Evolutionary conservation across 331 rosid species (phyloP).

Genomic region (Phaseolus coccineus): DNA sequence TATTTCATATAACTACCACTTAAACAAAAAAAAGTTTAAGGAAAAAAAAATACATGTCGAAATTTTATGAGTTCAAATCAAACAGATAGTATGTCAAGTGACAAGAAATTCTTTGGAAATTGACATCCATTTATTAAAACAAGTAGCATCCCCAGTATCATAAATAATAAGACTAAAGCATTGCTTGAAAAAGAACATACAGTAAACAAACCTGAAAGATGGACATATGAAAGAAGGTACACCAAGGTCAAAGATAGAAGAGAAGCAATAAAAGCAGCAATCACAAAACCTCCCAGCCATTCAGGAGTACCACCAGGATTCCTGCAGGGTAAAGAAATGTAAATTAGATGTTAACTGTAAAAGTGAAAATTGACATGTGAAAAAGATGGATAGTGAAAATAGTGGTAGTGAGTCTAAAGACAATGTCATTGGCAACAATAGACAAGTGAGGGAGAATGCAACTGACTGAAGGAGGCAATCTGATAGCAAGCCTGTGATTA

Average conservation of each 20-base stretch:
- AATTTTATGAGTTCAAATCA: not conserved
- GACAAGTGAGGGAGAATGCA: slow-evolving; percentile 13
- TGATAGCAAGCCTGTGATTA: not conserved
- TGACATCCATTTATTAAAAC: slow-evolving; percentile 18
- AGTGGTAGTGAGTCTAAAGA: slow-evolving; percentile 16
- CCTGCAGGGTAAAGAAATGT: slow-evolving; percentile 59
- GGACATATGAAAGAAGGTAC: slow-evolving; percentile 90
- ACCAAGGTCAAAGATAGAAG: slow-evolving; percentile 77
- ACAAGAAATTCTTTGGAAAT: slow-evolving; percentile 1
- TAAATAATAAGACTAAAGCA: slow-evolving; percentile 14
- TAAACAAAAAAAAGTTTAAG: not conserved
- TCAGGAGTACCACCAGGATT: slow-evolving; percentile 88
- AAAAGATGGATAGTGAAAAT: slow-evolving; percentile 28
- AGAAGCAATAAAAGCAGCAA: slow-evolving; percentile 70
- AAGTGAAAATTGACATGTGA: slow-evolving; percentile 14
- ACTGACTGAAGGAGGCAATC: slow-evolving; percentile 14
- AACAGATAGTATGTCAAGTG: not conserved
- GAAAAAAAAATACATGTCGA: not conserved
- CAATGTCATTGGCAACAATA: not conserved
- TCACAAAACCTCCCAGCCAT: slow-evolving; percentile 77
- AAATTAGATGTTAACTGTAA: slow-evolving; percentile 28
- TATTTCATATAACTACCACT: not conserved
- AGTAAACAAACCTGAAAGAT: slow-evolving; percentile 82
- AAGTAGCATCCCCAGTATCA: slow-evolving; percentile 10
- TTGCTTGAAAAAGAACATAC: not conserved